These are phyloP conservation scores for Pseudogymnoascus destructans DNA, from an alignment of 2,329 filamentous ascomycete species.

Conservation along the genomic window DNA sequence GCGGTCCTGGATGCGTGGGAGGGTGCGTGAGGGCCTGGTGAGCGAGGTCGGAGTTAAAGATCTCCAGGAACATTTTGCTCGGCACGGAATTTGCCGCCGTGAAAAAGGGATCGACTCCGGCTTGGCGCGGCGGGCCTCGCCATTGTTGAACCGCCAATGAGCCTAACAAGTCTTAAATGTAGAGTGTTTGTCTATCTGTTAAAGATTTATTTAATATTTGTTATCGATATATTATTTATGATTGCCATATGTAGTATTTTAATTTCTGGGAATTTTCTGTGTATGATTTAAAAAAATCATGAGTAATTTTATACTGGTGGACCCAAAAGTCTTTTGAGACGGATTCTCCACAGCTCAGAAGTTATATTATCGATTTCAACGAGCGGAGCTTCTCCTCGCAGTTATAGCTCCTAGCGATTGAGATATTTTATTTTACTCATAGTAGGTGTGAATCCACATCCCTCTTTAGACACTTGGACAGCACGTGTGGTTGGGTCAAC, in stretches of 20 bases:
- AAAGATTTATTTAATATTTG: background rate
- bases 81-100: slow-evolving; percentile 9
- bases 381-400: background rate
- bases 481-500: background rate
- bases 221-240: background rate
- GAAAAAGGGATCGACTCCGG: background rate
- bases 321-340: background rate
- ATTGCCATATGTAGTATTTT: background rate
- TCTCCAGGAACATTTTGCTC: slow-evolving; percentile 9
- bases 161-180: background rate
- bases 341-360: background rate
- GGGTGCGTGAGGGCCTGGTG: background rate
- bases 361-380: background rate
- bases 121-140: slow-evolving; percentile 5
- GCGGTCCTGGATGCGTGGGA: slow-evolving; percentile 1
- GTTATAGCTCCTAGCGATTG: background rate
- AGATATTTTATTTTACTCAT: background rate
- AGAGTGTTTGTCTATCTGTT: too few species aligned
- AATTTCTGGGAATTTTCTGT: background rate
- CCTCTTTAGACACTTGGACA: too few species aligned
- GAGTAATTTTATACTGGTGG: background rate
- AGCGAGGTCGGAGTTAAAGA: background rate
- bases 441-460: background rate
- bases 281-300: background rate
- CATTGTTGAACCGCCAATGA: background rate